phyloP scores from a whole-genome alignment of 306 rosid species.

The Vigna hirtella region DNA sequence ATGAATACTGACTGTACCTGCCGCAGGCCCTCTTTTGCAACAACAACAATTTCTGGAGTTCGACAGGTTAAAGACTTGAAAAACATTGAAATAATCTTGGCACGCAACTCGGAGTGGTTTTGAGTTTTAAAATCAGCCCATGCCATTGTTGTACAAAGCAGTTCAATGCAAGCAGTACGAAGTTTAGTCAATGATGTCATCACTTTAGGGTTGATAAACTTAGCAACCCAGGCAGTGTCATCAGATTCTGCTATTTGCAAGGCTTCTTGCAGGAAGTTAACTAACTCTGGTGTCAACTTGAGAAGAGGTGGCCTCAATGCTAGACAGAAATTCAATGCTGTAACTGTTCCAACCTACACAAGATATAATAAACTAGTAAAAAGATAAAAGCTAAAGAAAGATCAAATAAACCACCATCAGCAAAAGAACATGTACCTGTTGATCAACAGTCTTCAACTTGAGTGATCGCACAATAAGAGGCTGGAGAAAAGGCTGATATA shows the following conservation, averaged over 20 bases:
- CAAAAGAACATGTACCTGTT: slow-evolving; percentile 69
- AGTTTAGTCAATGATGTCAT: slow-evolving; percentile 92
- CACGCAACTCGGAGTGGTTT: slow-evolving; percentile 88
- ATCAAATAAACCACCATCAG: slow-evolving; percentile 32
- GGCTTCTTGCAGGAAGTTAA: slow-evolving; percentile 97
- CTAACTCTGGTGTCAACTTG: slow-evolving; percentile 92
- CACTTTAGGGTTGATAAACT: slow-evolving; percentile 91
- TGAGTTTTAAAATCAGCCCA: slow-evolving; percentile 98
- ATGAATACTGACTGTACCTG: slow-evolving; percentile 66
- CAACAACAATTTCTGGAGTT: slow-evolving; percentile 96
- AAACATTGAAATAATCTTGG: slow-evolving; percentile 98
- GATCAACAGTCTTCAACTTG: slow-evolving; percentile 89
- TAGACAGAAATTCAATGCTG: slow-evolving; percentile 94
- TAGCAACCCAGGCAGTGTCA: slow-evolving; percentile 88
- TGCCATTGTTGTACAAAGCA: slow-evolving; percentile 97
- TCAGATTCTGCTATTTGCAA: slow-evolving; percentile 98
- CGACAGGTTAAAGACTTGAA: slow-evolving; percentile 96
- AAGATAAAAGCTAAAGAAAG: slow-evolving; percentile 26
- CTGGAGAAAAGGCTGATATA: slow-evolving; percentile 89
- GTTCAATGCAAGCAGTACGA: slow-evolving; percentile 95
- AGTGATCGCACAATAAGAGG: slow-evolving; percentile 88
- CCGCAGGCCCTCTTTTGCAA: slow-evolving; percentile 97
- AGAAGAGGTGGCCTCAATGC: slow-evolving; percentile 99
- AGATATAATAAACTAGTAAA: slow-evolving; percentile 45
- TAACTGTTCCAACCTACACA: slow-evolving; percentile 92